A percentile compares a stretch with the other conserved stretches of the same genome.
These are phyloP conservation scores for Pyricularia grisea DNA, from an alignment of 2,329 filamentous ascomycete genomes.

Conservation along the genomic window DNA sequence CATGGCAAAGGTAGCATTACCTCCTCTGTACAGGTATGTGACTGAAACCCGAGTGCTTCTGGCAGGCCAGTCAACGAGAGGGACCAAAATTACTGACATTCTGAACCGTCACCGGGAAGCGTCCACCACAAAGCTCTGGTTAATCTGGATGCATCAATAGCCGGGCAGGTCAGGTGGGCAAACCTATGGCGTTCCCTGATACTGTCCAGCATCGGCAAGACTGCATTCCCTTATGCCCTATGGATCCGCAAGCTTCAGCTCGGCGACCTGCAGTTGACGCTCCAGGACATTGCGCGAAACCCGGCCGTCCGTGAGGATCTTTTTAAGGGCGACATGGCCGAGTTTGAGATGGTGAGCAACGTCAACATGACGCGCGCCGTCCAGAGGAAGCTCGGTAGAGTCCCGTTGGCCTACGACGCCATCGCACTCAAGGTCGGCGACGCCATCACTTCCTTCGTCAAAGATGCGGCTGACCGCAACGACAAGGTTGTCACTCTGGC, in stretches of 20 bases:
- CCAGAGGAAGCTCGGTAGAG: slow-evolving; percentile 9
- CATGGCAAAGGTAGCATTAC: slow-evolving; percentile 49
- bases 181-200: slow-evolving; percentile 61
- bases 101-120: background rate
- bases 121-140: background rate
- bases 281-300: slow-evolving; percentile 38
- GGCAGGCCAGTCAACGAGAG: background rate
- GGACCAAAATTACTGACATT: background rate
- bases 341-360: slow-evolving; percentile 18
- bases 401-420: slow-evolving; percentile 21
- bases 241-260: slow-evolving; percentile 58
- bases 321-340: slow-evolving; percentile 29
- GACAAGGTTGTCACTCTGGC: slow-evolving; percentile 43
- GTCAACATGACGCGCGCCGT: slow-evolving; percentile 10
- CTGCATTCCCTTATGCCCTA: slow-evolving; percentile 58
- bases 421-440: slow-evolving; percentile 42
- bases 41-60: background rate
- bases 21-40: slow-evolving; percentile 50
- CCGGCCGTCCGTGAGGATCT: slow-evolving; percentile 21
- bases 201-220: slow-evolving; percentile 51
- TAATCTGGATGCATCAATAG: background rate
- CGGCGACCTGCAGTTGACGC: slow-evolving; percentile 47
- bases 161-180: slow-evolving; percentile 18
- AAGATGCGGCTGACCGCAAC: slow-evolving; percentile 24
- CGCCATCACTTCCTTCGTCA: slow-evolving; percentile 43